phyloP scores from a whole-genome alignment of 192 early-diverging fungal genomes.

The Obelidium mucronatum region DNA sequence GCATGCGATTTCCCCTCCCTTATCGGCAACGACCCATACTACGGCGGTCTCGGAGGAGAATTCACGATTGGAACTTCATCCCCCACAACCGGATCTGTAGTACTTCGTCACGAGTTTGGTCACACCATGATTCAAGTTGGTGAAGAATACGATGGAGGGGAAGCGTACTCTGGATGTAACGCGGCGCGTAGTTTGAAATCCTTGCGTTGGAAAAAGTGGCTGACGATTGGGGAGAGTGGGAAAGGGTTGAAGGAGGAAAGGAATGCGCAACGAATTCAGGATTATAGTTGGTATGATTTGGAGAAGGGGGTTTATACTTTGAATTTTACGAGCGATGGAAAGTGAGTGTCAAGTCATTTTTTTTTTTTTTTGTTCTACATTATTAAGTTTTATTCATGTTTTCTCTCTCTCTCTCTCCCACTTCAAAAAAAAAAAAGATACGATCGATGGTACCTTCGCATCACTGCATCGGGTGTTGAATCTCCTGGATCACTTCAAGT shows the following conservation, averaged over 20 bases:
- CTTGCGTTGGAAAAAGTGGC: slow-evolving; percentile 67
- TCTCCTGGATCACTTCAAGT: slow-evolving; percentile 51
- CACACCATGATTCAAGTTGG: slow-evolving; percentile 53
- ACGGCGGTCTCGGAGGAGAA: slow-evolving; percentile 70
- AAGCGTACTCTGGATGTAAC: slow-evolving; percentile 62
- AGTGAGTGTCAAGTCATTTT: too few species aligned
- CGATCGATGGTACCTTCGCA: slow-evolving; percentile 60
- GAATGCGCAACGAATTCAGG: slow-evolving; percentile 4
- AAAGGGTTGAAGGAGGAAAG: slow-evolving; percentile 42
- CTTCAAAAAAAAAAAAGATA: too few species aligned
- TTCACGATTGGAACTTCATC: slow-evolving; percentile 66
- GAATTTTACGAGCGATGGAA: slow-evolving; percentile 57
- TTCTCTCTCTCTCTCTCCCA: too few species aligned
- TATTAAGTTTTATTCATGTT: too few species aligned
- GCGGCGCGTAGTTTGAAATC: slow-evolving; percentile 49
- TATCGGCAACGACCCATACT: slow-evolving; percentile 67
- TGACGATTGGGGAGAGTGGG: slow-evolving; percentile 45
- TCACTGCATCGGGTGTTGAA: slow-evolving; percentile 66
- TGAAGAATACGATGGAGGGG: slow-evolving; percentile 54
- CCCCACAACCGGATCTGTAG: slow-evolving; percentile 61
- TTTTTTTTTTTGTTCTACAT: too few species aligned
- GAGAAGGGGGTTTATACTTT: slow-evolving; percentile 61
- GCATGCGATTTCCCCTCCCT: slow-evolving; percentile 68
- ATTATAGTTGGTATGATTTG: slow-evolving; percentile 64
- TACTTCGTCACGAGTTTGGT: slow-evolving; percentile 66